Evolutionary conservation across 176 grass and related monocot species (phyloP), one percentile per base, ranked within the genome.

Genomic region (Triticum dicoccoides): DNA sequence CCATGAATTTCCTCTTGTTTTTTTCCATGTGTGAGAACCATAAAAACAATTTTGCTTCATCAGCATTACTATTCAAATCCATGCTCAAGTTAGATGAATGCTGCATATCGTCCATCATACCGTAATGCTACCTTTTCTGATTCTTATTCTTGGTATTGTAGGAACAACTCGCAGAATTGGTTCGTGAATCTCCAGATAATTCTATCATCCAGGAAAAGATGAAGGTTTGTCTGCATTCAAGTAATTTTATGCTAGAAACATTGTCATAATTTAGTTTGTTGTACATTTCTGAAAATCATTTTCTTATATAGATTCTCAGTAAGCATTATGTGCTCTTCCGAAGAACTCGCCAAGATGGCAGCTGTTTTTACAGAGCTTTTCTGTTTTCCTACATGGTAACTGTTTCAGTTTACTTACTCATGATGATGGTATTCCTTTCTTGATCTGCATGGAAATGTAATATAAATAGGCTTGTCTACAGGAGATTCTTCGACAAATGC

Each of bases 341-440:
- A 86, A 32, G 64, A 79, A 30, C 75, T 41, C 11, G 47, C 23
- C 21, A n/a, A 21, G 75, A 70, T 61, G 33, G 75, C 15, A 86
- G 47, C 65, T 69, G 84, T 70, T 86, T 86, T 27, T 86, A 86
- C 47, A 65, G 84, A 45, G 75, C 62, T 51, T 86, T 86, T 13
- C 15, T 86, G 5, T 78, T 79, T 49, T 78, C 84, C 13, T 86
- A 86, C 75, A 23, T 79, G 84, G 84, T 79, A 54, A 86, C 17
- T 70, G 15, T 82, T 7, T 82, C 30, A 56, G 44, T 82, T 69
- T n/a, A 56, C 42, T 58, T 70, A 24, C n/a, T 70, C 18, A 38
- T 58, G 41, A 45, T 73, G 80, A 69, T 82, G 29, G 20, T n/a
- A 67, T 13, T 35, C 10, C 44, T 69, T 34, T 69, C 6, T 56